Evolutionary conservation across 352 stramenopile genomes (phyloP), one percentile per base, ranked within the genome.

Genomic region (Globisporangium spiculum): DNA sequence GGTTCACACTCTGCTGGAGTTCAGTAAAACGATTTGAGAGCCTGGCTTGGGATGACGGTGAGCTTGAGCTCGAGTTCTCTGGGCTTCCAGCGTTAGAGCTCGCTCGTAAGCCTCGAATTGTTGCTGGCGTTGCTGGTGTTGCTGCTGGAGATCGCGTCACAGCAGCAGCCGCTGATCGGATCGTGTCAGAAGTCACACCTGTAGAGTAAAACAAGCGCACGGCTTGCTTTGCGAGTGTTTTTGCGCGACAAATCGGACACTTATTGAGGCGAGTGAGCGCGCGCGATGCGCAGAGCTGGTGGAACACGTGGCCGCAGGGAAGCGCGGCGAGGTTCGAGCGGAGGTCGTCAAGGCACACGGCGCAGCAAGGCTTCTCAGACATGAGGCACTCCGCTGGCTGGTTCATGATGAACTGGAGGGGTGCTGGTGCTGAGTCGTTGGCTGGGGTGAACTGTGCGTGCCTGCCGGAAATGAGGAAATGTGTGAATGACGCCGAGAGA

Each of bases 281-380:
- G 46, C 67, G 38, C 6, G 62, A 30, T 0, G 72, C 64, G 57
- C 80, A 88, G 3, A 8, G 5, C 18, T 73, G 32, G 46, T 88
- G 78, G 26, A 86, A 84, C 18, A 86, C 76, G 55, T 86, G 80
- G 8, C 78, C 78, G 20, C 76, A 83, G 27, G 32, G 41, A 27
- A 88, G 48, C 16, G 78, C 57, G 44, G 75, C 66, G 50, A 85
- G 59, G 32, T 73, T 60, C 26, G 54, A 66, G 57, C 68, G 44
- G 64, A 88, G 70, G 20, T 46, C 64, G 53, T 84, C 78, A 20
- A 86, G 73, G 27, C 80, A 88, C 54, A 88, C 74, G 1, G 48
- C 75, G 54, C 77, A 88, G n/a, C 30, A 46, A 16, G 41, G 20
- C 32, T 48, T 63, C 3, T 69, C 64, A 3, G 55, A 46, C 30